These are phyloP conservation scores for Leucaena leucocephala DNA, from an alignment of 306 rosid species.

Conservation along the genomic window DNA sequence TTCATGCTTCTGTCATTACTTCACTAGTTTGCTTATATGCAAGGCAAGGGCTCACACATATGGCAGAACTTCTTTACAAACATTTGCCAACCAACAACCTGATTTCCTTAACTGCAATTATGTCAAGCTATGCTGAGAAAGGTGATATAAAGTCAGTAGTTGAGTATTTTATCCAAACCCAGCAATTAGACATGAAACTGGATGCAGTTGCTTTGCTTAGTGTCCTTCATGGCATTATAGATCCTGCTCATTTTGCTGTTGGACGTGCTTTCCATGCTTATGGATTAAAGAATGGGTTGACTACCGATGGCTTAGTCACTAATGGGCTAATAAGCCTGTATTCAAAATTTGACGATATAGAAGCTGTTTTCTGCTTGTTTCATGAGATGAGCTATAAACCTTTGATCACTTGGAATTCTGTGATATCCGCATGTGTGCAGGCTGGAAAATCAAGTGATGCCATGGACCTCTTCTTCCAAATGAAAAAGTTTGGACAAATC, in stretches of 20 bases:
- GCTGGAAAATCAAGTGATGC: conserved; percentile 71
- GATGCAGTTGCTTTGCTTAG: conserved; percentile 76
- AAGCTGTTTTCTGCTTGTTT: conserved; percentile 57
- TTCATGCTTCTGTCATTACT: conserved; percentile 60
- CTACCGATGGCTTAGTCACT: conserved; percentile 51
- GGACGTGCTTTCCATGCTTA: conserved; percentile 70
- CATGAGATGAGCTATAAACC: conserved; percentile 49
- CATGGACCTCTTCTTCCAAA: conserved; percentile 60
- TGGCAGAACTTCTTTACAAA: conserved; percentile 54
- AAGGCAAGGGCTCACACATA: conserved; percentile 47
- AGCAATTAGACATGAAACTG: conserved; percentile 52
- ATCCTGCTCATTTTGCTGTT: conserved; percentile 51
- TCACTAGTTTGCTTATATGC: conserved; percentile 71
- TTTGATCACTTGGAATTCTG: conserved; percentile 73
- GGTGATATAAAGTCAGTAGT: conserved; percentile 54
- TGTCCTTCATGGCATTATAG: conserved; percentile 68
- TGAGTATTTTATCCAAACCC: conserved; percentile 50
- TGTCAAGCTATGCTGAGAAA: conserved; percentile 64
- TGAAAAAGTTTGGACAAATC: conserved; percentile 54
- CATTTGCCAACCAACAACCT: conserved; percentile 51
- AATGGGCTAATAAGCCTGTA: conserved; percentile 84
- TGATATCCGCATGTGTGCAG: conserved; percentile 78
- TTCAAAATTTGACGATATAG: conserved; percentile 65
- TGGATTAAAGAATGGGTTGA: conserved; percentile 63
- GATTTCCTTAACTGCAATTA: conserved; percentile 70